These are phyloP conservation scores for Thielaviopsis punctulata DNA, from an alignment of 2,329 filamentous ascomycete species.

Conservation along the genomic window DNA sequence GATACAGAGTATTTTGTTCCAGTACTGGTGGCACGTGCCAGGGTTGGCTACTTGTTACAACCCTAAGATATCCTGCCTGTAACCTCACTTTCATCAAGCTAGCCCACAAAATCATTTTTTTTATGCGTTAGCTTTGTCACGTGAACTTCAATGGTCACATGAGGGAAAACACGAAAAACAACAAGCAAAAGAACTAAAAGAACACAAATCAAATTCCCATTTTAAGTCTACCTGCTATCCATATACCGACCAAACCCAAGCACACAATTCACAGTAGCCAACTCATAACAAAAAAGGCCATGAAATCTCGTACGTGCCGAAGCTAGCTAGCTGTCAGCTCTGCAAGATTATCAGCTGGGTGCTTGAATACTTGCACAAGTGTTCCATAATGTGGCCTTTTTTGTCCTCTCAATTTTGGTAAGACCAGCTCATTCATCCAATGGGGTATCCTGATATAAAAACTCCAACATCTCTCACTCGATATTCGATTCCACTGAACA, in stretches of 20 bases:
- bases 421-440: neutral
- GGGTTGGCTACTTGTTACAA: too few relatives aligned
- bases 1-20: too few relatives aligned
- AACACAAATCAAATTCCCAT: neutral
- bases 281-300: neutral
- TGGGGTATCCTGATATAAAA: neutral
- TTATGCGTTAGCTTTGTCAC: too few relatives aligned
- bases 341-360: neutral
- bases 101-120: neutral
- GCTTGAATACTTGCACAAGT: neutral
- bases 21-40: too few relatives aligned
- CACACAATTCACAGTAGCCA: neutral
- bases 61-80: too few relatives aligned
- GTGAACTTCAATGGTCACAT: too few relatives aligned
- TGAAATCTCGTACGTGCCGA: neutral
- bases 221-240: neutral
- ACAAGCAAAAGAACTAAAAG: neutral
- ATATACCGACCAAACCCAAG: neutral
- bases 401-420: neutral
- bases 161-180: too few relatives aligned
- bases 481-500: neutral
- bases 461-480: neutral
- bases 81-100: too few relatives aligned
- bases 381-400: neutral
- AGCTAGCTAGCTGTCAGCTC: neutral